A percentile compares a stretch with the other conserved stretches of the same genome.
Conservation (phyloP, 2,329 filamentous ascomycete species). For the Paecilomyces variotii region DNA sequence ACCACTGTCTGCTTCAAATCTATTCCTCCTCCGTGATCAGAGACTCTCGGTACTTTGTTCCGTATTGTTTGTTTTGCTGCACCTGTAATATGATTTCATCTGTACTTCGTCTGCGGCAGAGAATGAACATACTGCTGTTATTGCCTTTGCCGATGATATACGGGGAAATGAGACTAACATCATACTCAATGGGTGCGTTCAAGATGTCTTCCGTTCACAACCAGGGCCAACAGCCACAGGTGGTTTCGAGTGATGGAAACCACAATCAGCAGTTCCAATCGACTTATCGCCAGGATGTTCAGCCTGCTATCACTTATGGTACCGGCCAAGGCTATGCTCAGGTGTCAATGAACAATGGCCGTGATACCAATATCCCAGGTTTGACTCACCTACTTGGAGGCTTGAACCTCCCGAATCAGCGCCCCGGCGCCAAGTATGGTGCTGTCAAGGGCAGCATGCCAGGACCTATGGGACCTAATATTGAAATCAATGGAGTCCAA, state of each 20-base stretch:
- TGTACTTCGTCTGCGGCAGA: neutral
- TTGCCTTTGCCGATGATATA: neutral
- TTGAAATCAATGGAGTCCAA: slow-evolving; percentile 4
- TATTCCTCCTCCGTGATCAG: neutral
- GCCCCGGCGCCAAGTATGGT: slow-evolving; percentile 18
- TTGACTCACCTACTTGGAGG: slow-evolving; percentile 18
- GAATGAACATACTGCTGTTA: neutral
- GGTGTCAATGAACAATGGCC: slow-evolving; percentile 5
- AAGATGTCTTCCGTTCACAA: slow-evolving; percentile 14
- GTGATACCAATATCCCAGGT: slow-evolving; percentile 12
- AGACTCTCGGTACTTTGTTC: neutral
- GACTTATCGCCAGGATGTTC: slow-evolving; percentile 19
- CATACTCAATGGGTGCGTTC: slow-evolving; percentile 1
- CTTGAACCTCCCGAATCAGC: slow-evolving; percentile 21
- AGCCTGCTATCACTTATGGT: slow-evolving; percentile 13
- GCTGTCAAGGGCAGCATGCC: slow-evolving; percentile 18
- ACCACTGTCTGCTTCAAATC: neutral
- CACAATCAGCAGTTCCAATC: slow-evolving; percentile 14
- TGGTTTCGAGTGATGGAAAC: slow-evolving; percentile 15
- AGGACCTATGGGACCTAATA: slow-evolving; percentile 15
- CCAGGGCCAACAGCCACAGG: slow-evolving; percentile 14
- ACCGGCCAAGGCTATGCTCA: slow-evolving; percentile 14
- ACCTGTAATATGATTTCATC: neutral
- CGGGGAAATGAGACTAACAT: neutral
- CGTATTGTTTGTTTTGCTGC: neutral